Evolutionary conservation across 2,329 filamentous ascomycete species (phyloP), one percentile per base, ranked within the genome.

Genomic region (Cryphonectria japonica): DNA sequence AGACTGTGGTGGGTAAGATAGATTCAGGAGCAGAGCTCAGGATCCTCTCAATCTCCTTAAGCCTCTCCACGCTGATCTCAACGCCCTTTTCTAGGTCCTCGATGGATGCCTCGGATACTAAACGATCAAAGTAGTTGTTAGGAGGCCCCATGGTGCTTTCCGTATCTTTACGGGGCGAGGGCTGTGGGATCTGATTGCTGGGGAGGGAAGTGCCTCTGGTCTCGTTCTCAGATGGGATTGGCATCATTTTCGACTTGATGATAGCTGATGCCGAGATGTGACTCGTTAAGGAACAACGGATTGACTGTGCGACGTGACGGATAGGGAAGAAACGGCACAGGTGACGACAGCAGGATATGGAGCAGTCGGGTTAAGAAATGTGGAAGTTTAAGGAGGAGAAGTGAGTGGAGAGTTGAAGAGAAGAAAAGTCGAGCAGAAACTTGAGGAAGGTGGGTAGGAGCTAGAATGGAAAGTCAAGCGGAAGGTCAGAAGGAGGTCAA

Each of bases 21-120:
- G 32, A 46, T 19, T 60, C 34, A 13, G 34, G 32, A 39, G n/a
- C 22, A 32, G 32, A 34, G 26, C 32, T 39, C 19, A 81, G 69
- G 14, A 74, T 72, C 0, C 26, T 26, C 46, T 74, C 74, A 14
- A 80, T 70, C 5, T 73, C 66, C 0, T 73, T 60, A 0, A 81
- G 73, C 6, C 78, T 72, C 1, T 65, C 9, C 9, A 75, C 62
- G 2, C 74, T 76, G 0, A 41, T 70, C 26, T 71, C 66, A 8
- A 78, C 75, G 52, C 76, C 77, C 0, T 68, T 60, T 64, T 80
- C 77, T 1, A 80, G 75, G 1, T 69, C 70, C 14, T 74, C 73
- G 2, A 73, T 7, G 26, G 54, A 69, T 9, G 74, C 73, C 26
- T 67, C 72, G 6, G 74, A 59, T 26, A 59, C 2, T 14, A 59